phyloP scores from a whole-genome alignment of 169 alveolate genomes.

The Eimeria tenella region DNA sequence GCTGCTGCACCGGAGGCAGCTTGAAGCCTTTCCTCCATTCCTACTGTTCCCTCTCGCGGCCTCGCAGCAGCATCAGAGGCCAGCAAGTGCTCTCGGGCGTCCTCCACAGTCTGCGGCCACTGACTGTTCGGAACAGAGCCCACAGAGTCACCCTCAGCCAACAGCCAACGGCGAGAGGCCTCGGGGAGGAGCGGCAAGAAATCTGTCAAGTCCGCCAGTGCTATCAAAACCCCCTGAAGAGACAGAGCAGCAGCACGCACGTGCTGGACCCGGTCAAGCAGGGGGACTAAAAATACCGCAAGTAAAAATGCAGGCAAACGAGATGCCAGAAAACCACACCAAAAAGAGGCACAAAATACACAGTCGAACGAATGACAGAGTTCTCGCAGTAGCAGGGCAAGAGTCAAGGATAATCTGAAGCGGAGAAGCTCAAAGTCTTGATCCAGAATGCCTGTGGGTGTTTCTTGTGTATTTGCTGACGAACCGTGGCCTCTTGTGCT shows the following conservation, averaged over 20 bases:
- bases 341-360: background rate
- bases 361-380: background rate
- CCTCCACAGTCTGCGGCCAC: constrained; percentile 38
- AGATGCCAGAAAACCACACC: background rate
- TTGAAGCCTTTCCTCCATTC: background rate
- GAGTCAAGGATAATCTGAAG: too few relatives aligned
- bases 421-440: too few relatives aligned
- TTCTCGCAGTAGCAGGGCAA: too few relatives aligned
- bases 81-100: background rate
- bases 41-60: background rate
- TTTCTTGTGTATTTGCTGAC: background rate
- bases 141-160: background rate
- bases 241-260: background rate
- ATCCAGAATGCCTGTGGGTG: too few relatives aligned
- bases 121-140: background rate
- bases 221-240: background rate
- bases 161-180: constrained; percentile 14
- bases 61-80: constrained; percentile 10
- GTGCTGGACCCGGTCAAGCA: too few relatives aligned
- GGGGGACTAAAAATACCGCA: background rate
- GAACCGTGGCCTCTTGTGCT: background rate
- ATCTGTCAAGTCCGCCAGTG: background rate
- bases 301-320: background rate
- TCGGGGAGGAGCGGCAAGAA: background rate
- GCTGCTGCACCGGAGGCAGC: background rate